Conservation (phyloP, 2,329 filamentous ascomycete species). For the Neurospora sp. region DNA sequence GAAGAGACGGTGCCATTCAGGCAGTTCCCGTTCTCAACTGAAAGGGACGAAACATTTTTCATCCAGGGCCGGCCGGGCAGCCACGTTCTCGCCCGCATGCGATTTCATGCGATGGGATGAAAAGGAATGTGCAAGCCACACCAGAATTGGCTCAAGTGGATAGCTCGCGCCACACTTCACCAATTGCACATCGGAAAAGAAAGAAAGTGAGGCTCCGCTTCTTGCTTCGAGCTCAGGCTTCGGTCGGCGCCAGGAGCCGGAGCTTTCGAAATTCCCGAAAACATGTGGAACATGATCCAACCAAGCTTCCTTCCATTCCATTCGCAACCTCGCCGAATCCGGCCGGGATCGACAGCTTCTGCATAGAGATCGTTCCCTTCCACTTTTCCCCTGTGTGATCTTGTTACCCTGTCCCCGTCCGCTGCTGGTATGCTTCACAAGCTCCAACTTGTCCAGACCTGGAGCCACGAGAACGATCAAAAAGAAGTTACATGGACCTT, state of each 20-base stretch:
- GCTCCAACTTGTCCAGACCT: neutral
- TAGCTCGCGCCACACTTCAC: neutral
- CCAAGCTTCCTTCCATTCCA: neutral
- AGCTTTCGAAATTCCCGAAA: neutral
- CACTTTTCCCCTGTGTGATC: neutral
- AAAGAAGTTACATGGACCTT: neutral
- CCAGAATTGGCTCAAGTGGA: neutral
- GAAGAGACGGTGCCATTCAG: neutral
- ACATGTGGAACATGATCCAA: neutral
- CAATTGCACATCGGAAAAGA: neutral
- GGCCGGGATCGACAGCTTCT: neutral
- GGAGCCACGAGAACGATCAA: neutral
- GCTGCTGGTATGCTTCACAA: neutral
- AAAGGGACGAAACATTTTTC: neutral
- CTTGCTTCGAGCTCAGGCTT: neutral
- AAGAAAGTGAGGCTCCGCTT: neutral
- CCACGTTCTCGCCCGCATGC: neutral
- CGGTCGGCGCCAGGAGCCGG: neutral
- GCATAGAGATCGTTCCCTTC: neutral
- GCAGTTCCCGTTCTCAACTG: too few relatives aligned
- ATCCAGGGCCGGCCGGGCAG: neutral
- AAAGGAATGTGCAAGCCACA: neutral
- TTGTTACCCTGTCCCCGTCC: neutral
- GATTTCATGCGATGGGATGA: neutral
- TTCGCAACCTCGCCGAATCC: neutral